Evolutionary conservation across 768 basidiomycete genomes (phyloP).

Genomic region (Russula dissimulans): DNA sequence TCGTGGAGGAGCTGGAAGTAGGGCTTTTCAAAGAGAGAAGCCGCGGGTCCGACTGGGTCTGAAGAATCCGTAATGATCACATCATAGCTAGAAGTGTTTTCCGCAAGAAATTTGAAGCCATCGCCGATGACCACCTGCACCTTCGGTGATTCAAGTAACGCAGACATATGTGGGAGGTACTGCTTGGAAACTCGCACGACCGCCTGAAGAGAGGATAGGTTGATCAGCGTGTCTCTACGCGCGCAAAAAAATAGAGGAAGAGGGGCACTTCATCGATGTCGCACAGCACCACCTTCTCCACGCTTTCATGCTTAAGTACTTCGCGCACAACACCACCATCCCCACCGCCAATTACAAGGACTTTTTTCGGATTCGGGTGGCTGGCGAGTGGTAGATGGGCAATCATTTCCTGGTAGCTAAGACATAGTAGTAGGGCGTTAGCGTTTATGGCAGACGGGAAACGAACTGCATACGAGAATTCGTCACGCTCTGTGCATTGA

Average conservation of each 20-base stretch:
- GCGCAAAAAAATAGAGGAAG: neutral
- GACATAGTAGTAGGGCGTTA: neutral
- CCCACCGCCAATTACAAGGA: conserved; percentile 96
- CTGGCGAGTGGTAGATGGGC: conserved; percentile 92
- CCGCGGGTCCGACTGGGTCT: conserved; percentile 94
- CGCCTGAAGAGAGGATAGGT: conserved; percentile 40
- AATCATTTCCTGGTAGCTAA: conserved; percentile 98
- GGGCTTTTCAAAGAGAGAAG: conserved; percentile 88
- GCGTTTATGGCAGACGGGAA: neutral
- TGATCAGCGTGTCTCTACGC: neutral
- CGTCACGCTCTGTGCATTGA: conserved; percentile 96
- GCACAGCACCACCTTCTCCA: conserved; percentile 88
- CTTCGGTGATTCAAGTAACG: conserved; percentile 65
- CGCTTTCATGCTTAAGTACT: conserved; percentile 86
- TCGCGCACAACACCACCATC: conserved; percentile 98
- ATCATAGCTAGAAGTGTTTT: conserved; percentile 83
- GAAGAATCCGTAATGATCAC: conserved; percentile 99
- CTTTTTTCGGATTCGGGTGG: conserved; percentile 92
- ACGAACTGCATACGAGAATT: conserved; percentile 73
- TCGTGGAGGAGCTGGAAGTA: conserved; percentile 94
- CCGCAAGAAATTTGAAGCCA: conserved; percentile 92
- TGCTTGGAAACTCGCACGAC: conserved; percentile 91
- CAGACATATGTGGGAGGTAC: conserved; percentile 91
- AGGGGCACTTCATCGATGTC: conserved; percentile 86
- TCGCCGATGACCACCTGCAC: conserved; percentile 87